Evolutionary conservation across 306 rosid species (phyloP).

Genomic region (Acacia confusa): DNA sequence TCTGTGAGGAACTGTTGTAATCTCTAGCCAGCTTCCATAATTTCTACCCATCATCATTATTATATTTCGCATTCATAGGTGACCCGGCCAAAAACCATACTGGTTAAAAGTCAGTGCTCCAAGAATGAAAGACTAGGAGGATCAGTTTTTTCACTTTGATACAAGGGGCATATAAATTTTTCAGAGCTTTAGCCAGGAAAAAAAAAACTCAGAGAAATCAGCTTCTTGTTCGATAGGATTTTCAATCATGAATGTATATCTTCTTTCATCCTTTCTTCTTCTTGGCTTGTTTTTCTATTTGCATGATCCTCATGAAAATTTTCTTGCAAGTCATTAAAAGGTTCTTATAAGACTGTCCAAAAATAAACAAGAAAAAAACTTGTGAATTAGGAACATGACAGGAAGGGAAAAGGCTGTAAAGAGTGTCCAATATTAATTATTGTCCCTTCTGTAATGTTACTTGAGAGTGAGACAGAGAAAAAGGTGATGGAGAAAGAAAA

Average conservation of each 20-base stretch:
- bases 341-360: background rate
- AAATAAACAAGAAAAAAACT: background rate
- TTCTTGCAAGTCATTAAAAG: too few relatives aligned
- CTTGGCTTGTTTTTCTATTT: background rate
- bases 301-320: too few relatives aligned
- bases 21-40: slow-evolving; percentile 43
- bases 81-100: slow-evolving; percentile 10
- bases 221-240: slow-evolving; percentile 38
- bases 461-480: background rate
- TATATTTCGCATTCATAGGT: slow-evolving; percentile 24
- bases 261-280: background rate
- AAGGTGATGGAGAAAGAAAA: background rate
- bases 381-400: background rate
- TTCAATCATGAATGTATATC: slow-evolving; percentile 52
- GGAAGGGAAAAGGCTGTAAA: background rate
- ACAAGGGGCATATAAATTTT: slow-evolving; percentile 54
- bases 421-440: background rate
- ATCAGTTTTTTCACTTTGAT: slow-evolving; percentile 52
- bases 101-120: slow-evolving; percentile 40
- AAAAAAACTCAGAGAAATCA: slow-evolving; percentile 44
- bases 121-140: slow-evolving; percentile 39
- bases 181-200: slow-evolving; percentile 50
- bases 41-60: slow-evolving; percentile 5
- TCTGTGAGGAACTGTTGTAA: slow-evolving; percentile 54
- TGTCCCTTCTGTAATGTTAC: background rate